Percentiles rank a stretch among this genome's conserved stretches.
These are phyloP conservation scores for Phytophthora capsici DNA, from an alignment of 352 stramenopile species.

Conservation along the genomic window DNA sequence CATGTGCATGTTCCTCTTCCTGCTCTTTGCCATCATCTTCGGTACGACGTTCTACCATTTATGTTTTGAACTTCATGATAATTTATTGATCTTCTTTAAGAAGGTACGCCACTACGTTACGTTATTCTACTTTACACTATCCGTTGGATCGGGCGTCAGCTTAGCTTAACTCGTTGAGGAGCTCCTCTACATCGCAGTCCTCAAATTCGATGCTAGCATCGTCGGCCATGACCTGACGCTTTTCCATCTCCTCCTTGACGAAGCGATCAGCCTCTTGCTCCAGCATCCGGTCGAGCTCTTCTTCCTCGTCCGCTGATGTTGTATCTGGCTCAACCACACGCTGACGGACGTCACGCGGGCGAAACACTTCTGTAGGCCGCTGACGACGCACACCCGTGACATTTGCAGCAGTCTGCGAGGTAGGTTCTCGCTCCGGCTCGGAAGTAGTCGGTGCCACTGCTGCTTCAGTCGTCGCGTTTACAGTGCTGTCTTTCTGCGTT, in stretches of 20 bases:
- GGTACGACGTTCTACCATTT: too few relatives aligned
- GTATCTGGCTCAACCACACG: slow-evolving; percentile 42
- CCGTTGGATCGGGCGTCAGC: slow-evolving; percentile 5
- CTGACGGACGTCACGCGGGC: slow-evolving; percentile 59
- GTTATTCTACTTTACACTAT: slow-evolving; percentile 20
- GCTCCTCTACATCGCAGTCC: slow-evolving; percentile 68
- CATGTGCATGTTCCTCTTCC: too few relatives aligned
- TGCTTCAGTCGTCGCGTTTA: slow-evolving; percentile 1
- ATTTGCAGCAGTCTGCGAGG: slow-evolving; percentile 28
- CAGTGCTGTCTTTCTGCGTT: slow-evolving; percentile 32
- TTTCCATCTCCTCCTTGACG: slow-evolving; percentile 60
- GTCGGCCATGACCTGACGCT: slow-evolving; percentile 15
- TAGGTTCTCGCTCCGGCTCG: slow-evolving; percentile 27
- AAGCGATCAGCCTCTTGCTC: slow-evolving; percentile 69
- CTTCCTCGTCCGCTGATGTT: slow-evolving; percentile 27
- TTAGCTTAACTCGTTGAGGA: slow-evolving; percentile 50
- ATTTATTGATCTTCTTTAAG: too few relatives aligned
- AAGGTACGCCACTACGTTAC: slow-evolving; percentile 13
- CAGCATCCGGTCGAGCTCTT: slow-evolving; percentile 62
- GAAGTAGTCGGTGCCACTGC: neutral
- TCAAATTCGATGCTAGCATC: slow-evolving; percentile 56
- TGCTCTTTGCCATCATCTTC: too few relatives aligned
- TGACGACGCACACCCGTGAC: slow-evolving; percentile 49
- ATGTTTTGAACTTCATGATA: too few relatives aligned
- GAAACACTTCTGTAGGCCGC: slow-evolving; percentile 31